phyloP scores from a whole-genome alignment of 192 early-diverging fungal species.

The Coemansia sp. region DNA sequence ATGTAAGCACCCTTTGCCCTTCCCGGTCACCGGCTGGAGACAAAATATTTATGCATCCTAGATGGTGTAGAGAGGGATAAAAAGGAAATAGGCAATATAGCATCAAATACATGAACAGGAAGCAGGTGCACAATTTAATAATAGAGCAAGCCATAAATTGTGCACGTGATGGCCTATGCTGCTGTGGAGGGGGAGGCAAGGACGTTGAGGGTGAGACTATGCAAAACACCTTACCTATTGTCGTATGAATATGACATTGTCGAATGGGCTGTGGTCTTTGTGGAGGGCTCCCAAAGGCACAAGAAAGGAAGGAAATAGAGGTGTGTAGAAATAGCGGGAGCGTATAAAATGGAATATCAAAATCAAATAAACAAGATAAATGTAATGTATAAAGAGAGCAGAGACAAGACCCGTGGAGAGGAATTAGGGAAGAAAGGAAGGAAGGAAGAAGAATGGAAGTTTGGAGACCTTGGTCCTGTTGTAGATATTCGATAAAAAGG shows the following conservation, averaged over 20 bases:
- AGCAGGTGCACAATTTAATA: constrained; percentile 8
- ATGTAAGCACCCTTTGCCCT: too few relatives aligned
- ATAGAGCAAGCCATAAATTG: neutral
- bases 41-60: neutral
- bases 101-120: neutral
- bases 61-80: neutral
- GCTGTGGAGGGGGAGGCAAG: neutral
- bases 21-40: neutral
- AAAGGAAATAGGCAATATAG: neutral
- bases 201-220: too few relatives aligned
- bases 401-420: neutral
- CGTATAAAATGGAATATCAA: neutral
- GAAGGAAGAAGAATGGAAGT: neutral
- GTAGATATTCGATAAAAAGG: constrained; percentile 2
- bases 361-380: neutral
- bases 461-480: neutral
- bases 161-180: too few relatives aligned
- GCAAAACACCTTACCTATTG: constrained; percentile 31
- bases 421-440: constrained; percentile 2
- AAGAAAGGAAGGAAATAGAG: neutral
- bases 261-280: constrained; percentile 3
- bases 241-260: constrained; percentile 50
- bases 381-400: neutral
- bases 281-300: neutral
- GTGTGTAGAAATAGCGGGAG: neutral